phyloP scores from a whole-genome alignment of 83 land plant genomes.

The Larix sibirica region DNA sequence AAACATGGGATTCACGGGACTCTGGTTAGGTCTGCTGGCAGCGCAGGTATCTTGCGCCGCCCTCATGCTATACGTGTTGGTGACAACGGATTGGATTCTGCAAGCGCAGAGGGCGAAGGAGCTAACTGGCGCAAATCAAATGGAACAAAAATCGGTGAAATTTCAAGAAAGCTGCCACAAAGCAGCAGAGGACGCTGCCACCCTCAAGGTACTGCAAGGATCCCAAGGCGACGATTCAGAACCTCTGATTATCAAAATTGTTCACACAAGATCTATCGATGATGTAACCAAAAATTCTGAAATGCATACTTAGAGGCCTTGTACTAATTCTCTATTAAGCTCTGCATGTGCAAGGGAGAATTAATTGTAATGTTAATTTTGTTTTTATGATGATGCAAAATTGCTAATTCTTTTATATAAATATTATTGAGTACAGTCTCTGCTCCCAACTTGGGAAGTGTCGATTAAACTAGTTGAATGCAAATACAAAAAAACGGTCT shows the following conservation, averaged over 20 bases:
- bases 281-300: not conserved
- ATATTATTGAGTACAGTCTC: not conserved
- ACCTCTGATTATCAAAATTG: conserved; percentile 9
- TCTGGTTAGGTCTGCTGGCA: conserved; percentile 40
- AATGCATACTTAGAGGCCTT: not conserved
- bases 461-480: not conserved
- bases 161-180: not conserved
- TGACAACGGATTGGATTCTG: conserved; percentile 23
- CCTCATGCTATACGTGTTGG: conserved; percentile 21
- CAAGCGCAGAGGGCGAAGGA: conserved; percentile 23
- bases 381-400: not conserved
- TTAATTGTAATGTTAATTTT: conserved; percentile 2
- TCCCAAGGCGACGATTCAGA: not conserved
- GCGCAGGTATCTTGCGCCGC: conserved; percentile 34
- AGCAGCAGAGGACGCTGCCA: not conserved
- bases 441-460: conserved; percentile 4
- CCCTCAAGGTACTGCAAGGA: not conserved
- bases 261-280: not conserved
- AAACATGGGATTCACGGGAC: conserved; percentile 42
- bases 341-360: conserved; percentile 5
- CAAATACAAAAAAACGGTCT: not conserved
- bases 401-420: conserved; percentile 4
- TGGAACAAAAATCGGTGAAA: conserved; percentile 5
- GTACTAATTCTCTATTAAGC: not conserved
- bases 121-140: conserved; percentile 21